Evolutionary conservation across 2,329 filamentous ascomycete species (phyloP), one percentile per base, ranked within the genome.

Genomic region (Didymellaceae sp.): DNA sequence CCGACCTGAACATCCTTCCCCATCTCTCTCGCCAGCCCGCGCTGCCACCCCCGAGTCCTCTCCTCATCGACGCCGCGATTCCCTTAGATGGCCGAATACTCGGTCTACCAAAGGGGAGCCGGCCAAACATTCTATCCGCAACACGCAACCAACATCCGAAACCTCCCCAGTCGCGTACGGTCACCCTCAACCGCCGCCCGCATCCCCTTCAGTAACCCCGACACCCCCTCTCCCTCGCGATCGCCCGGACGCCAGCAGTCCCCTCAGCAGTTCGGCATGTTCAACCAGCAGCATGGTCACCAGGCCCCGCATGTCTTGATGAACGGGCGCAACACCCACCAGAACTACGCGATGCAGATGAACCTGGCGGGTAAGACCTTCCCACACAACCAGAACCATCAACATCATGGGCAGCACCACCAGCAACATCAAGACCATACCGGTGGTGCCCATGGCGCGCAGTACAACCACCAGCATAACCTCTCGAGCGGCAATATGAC

Each of bases 241-340:
- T 84, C 82, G 35, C 81, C 82, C 34, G 81, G 80, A 49, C 74
- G 76, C 22, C 74, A 78, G 63, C 61, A 53, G 47, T 79, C 78
- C 58, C 77, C 78, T 13, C 75, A 78, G 52, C 74, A 77, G 61
- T 74, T 71, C 75, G 80, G 81, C 72, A 91, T 91, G 88, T 91
- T 87, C 80, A 85, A 84, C 68, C 86, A 89, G 74, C 81, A 80
- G 70, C 66, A 67, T 45, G 62, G 57, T 49, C 86, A 89, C 71
- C 86, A 87, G 76, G 85, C 85, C 72, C 88, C 90, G 72, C 86
- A 86, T 77, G 83, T 83, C 76, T 86, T 89, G 76, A 82, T 91
- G 74, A 91, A 91, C 76, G 88, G 87, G 64, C 85, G 85, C 57
- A 82, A 82, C 21, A 80, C 79, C 57, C 82, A 84, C 58, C 81